Evolutionary conservation across 257 asterid species (phyloP).

Genomic region (Eucommia ulmoides): DNA sequence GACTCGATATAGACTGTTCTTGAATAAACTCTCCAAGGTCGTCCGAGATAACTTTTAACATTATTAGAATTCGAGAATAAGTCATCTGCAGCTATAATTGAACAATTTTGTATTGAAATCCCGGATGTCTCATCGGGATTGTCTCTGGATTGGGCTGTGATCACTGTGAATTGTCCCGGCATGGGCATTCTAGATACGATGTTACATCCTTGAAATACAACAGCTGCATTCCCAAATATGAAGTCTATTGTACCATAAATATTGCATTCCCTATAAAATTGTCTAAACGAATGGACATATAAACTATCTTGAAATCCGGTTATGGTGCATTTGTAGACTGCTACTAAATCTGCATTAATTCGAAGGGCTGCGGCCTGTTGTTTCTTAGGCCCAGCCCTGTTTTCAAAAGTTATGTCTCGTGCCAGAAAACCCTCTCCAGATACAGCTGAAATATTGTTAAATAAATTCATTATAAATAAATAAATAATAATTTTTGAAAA

Average conservation of each 20-base stretch:
- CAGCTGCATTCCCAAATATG: conserved; percentile 89
- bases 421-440: conserved; percentile 79
- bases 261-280: conserved; percentile 79
- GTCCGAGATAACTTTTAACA: conserved; percentile 56
- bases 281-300: conserved; percentile 67
- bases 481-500: too few relatives aligned
- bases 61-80: conserved; percentile 20
- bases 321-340: conserved; percentile 51
- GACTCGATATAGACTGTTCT: conserved; percentile 56
- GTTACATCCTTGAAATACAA: conserved; percentile 63
- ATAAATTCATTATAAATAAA: too few relatives aligned
- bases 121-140: conserved; percentile 49
- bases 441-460: conserved; percentile 39
- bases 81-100: conserved; percentile 48
- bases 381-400: conserved; percentile 73
- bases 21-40: conserved; percentile 77
- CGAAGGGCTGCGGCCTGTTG: conserved; percentile 91
- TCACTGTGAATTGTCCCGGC: conserved; percentile 50
- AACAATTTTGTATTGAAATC: conserved; percentile 65
- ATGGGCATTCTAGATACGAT: conserved; percentile 57
- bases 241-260: conserved; percentile 77
- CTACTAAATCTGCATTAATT: conserved; percentile 54
- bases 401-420: conserved; percentile 64
- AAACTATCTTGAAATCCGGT: conserved; percentile 69
- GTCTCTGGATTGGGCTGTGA: conserved; percentile 66